Conservation (phyloP, 768 basidiomycete genomes). For the Hirschioporus abietinus region DNA sequence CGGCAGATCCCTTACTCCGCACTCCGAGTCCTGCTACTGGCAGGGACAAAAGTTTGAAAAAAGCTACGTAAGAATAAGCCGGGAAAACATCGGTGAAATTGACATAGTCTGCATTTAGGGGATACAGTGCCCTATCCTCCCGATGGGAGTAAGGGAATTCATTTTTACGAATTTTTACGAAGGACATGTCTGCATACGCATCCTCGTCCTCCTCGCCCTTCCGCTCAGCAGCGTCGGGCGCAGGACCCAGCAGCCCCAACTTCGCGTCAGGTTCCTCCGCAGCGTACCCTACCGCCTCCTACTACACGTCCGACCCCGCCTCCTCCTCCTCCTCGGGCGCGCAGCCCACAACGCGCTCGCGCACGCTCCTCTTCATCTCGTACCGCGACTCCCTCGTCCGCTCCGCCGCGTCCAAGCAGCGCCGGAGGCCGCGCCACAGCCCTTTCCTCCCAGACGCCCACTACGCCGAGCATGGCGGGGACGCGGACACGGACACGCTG, state of each 20-base stretch:
- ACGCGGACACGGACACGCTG: constrained; percentile 10
- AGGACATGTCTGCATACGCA: constrained; percentile 4
- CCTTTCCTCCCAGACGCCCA: constrained; percentile 47
- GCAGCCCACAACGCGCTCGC: constrained; percentile 64
- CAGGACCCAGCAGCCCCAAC: constrained; percentile 1
- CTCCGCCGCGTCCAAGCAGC: constrained; percentile 33
- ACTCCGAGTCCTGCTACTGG: too few relatives aligned
- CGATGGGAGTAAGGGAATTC: too few relatives aligned
- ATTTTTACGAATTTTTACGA: too few relatives aligned
- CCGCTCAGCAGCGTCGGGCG: not conserved
- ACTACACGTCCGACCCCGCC: constrained; percentile 13
- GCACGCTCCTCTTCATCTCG: constrained; percentile 91
- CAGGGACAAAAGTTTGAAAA: too few relatives aligned
- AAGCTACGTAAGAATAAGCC: too few relatives aligned
- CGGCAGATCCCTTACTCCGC: too few relatives aligned
- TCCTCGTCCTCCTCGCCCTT: not conserved
- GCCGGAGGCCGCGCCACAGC: constrained; percentile 28
- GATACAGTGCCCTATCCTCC: too few relatives aligned
- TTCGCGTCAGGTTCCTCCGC: too few relatives aligned
- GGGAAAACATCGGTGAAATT: too few relatives aligned
- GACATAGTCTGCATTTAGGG: too few relatives aligned
- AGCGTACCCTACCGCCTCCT: too few relatives aligned
- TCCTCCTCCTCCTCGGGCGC: constrained; percentile 26
- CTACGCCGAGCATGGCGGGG: constrained; percentile 47
- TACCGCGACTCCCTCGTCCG: constrained; percentile 74